Conservation (phyloP, 2,329 filamentous ascomycete species). For the Chaetomiaceae sp. region DNA sequence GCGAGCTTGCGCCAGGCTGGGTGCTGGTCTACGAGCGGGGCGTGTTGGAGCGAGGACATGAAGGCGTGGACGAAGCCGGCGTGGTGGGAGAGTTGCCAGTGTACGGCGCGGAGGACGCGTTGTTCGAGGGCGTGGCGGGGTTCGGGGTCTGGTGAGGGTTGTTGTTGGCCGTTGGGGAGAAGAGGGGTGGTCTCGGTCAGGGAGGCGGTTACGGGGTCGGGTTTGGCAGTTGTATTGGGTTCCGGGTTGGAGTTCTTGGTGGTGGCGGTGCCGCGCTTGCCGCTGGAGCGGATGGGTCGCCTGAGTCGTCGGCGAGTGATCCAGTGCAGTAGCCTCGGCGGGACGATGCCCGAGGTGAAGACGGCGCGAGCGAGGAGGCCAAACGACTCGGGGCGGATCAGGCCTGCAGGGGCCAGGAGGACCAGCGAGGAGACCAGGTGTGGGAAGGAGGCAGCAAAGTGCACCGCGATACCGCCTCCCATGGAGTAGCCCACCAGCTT, state of each 20-base stretch:
- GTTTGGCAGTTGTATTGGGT: background rate
- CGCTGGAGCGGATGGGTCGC: slow-evolving; percentile 43
- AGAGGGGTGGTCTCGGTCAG: slow-evolving; percentile 22
- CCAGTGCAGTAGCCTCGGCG: slow-evolving; percentile 46
- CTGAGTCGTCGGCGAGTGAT: slow-evolving; percentile 47
- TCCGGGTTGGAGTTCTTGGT: background rate
- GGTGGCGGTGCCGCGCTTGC: slow-evolving; percentile 24
- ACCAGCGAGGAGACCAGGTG: slow-evolving; percentile 64
- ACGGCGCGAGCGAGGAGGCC: slow-evolving; percentile 46
- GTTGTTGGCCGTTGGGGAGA: slow-evolving; percentile 21
- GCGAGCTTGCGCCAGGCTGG: slow-evolving; percentile 47
- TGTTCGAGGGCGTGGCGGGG: slow-evolving; percentile 37
- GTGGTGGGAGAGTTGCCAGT: slow-evolving; percentile 56
- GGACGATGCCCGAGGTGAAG: slow-evolving; percentile 52
- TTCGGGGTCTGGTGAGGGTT: background rate
- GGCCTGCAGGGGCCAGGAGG: slow-evolving; percentile 72
- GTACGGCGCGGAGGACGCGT: slow-evolving; percentile 47
- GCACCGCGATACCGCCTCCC: slow-evolving; percentile 71
- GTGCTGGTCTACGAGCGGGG: slow-evolving; percentile 51
- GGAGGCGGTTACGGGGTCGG: slow-evolving; percentile 13
- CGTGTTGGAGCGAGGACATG: slow-evolving; percentile 52
- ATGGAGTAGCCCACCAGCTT: slow-evolving; percentile 75
- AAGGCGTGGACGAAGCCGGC: slow-evolving; percentile 56
- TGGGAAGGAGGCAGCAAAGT: slow-evolving; percentile 71
- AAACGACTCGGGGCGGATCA: slow-evolving; percentile 58